Conservation (phyloP, 1,139 yeast genomes). For the Nakaseomyces uthaithaninus region DNA sequence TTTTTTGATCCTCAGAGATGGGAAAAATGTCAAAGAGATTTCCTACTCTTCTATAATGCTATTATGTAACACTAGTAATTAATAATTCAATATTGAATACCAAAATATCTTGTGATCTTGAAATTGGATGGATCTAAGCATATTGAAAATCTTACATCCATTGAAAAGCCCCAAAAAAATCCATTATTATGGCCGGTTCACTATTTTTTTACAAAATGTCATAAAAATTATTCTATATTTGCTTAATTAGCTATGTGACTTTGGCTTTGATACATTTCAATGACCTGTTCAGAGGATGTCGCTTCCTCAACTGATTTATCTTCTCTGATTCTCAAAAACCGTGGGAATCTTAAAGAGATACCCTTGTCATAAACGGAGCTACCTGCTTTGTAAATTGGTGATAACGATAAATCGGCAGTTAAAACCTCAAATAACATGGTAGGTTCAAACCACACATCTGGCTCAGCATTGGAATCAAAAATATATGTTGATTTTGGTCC, state of each 20-base stretch:
- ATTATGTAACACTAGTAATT: slow-evolving; percentile 31
- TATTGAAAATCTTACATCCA: neutral
- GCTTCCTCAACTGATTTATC: slow-evolving; percentile 88
- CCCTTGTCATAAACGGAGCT: slow-evolving; percentile 74
- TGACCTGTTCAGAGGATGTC: slow-evolving; percentile 81
- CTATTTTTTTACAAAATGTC: too few relatives aligned
- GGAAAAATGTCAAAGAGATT: slow-evolving; percentile 87
- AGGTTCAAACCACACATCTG: slow-evolving; percentile 98
- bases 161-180: too few relatives aligned
- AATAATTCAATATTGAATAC: too few relatives aligned
- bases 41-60: slow-evolving; percentile 57
- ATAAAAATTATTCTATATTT: neutral
- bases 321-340: slow-evolving; percentile 77
- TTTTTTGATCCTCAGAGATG: slow-evolving; percentile 94
- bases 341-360: slow-evolving; percentile 81
- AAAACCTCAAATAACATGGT: slow-evolving; percentile 78
- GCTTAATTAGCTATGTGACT: slow-evolving; percentile 33
- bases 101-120: neutral
- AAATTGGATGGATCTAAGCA: neutral
- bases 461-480: slow-evolving; percentile 64
- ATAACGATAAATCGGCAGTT: slow-evolving; percentile 86
- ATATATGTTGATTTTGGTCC: slow-evolving; percentile 64
- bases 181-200: too few relatives aligned
- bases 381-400: slow-evolving; percentile 91
- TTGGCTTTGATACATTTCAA: slow-evolving; percentile 80